Conservation (phyloP, 2,329 filamentous ascomycete genomes). For the Escovopsis weberi region DNA sequence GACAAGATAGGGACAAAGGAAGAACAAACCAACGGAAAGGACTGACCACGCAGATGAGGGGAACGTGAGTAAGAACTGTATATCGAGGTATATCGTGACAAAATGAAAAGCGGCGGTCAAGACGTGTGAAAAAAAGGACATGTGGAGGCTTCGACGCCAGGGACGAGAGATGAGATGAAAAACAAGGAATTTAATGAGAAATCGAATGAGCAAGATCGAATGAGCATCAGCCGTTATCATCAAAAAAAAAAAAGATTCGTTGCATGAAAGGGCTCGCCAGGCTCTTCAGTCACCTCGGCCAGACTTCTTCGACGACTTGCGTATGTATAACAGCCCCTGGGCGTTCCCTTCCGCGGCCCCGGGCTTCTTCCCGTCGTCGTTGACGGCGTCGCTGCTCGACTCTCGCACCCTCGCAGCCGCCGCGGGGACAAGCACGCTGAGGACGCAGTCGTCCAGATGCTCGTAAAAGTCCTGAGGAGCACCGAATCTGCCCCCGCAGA, state of each 20-base stretch:
- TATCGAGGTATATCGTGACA: too few relatives aligned
- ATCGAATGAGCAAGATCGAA: too few relatives aligned
- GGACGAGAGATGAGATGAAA: too few relatives aligned
- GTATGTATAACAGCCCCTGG: constrained; percentile 5
- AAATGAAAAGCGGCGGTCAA: too few relatives aligned
- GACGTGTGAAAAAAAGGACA: too few relatives aligned
- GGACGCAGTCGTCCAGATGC: constrained; percentile 61
- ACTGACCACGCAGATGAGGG: too few relatives aligned
- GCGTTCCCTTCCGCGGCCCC: neutral
- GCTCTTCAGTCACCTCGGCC: constrained; percentile 1
- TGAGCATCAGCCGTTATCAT: too few relatives aligned
- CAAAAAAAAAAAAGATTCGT: neutral
- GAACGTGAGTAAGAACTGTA: too few relatives aligned
- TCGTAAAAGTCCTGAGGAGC: constrained; percentile 96
- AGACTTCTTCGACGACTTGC: constrained; percentile 3
- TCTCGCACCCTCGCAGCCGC: constrained; percentile 4
- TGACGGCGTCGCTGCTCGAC: constrained; percentile 4
- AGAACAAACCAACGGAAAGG: neutral
- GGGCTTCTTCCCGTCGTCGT: constrained; percentile 4
- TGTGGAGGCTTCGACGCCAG: too few relatives aligned
- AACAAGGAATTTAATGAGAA: too few relatives aligned
- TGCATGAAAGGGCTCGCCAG: too few relatives aligned
- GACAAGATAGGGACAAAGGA: neutral
- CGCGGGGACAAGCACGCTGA: constrained; percentile 40
- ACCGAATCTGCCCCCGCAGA: constrained; percentile 64